Conservation (phyloP, 805 yeast genomes). For the Lipomyces kockii region DNA sequence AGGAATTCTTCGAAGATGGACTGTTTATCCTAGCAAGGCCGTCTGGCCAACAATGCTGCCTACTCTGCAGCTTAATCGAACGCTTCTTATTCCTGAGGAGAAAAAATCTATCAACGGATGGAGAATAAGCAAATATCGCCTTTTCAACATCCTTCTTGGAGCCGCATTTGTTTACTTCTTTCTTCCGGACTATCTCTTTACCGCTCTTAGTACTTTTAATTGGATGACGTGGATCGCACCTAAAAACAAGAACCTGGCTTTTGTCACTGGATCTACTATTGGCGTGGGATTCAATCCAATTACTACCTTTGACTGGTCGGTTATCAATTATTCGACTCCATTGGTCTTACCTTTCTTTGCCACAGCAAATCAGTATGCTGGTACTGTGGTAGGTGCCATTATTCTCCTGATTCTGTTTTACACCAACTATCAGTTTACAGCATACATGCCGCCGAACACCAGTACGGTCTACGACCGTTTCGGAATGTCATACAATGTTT, state of each 20-base stretch:
- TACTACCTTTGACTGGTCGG: constrained; percentile 69
- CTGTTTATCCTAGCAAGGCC: constrained; percentile 60
- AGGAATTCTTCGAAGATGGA: constrained; percentile 62
- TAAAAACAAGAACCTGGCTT: constrained; percentile 61
- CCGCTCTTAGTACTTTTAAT: constrained; percentile 61
- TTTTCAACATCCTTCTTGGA: constrained; percentile 52
- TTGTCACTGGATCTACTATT: constrained; percentile 64
- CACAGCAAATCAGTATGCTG: constrained; percentile 49
- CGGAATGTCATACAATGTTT: constrained; percentile 52
- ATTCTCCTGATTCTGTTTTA: constrained; percentile 58
- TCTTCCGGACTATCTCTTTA: constrained; percentile 65
- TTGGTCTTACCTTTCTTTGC: constrained; percentile 49
- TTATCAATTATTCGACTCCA: constrained; percentile 49
- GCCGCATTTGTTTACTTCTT: constrained; percentile 57
- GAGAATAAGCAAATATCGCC: constrained; percentile 57
- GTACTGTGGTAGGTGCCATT: constrained; percentile 55
- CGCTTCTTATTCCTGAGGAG: constrained; percentile 30
- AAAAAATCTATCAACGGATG: constrained; percentile 58
- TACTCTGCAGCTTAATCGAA: constrained; percentile 49
- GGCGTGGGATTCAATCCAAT: constrained; percentile 71
- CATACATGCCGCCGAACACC: constrained; percentile 52
- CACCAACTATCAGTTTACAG: constrained; percentile 54
- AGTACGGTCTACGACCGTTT: constrained; percentile 48
- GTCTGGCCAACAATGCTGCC: constrained; percentile 68
- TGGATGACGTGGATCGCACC: constrained; percentile 70